Base-by-base conservation (phyloP, 768 basidiomycete genomes). In the Stropharia rugosoannulata region DNA sequence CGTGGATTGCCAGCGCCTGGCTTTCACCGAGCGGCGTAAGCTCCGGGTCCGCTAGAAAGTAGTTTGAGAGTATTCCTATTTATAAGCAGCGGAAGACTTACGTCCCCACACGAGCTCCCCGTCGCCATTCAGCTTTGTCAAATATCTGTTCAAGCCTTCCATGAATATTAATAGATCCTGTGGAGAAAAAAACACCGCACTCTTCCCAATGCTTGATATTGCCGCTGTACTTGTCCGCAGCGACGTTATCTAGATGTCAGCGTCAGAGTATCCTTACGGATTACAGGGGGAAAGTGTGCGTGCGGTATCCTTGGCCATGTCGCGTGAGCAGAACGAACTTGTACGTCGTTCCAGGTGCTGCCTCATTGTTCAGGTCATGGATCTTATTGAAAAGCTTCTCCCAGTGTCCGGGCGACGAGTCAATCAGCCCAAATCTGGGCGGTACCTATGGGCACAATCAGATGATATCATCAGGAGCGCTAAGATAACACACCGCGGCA, bases 281-380 rank as follows among this genome's bases (percentile, higher is more conserved):
- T 32, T 32, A 9, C n/a, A 46, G 44, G 10, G 48, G 12, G 42
- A 35, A 62, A 4, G 72, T 9, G 18, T 22, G 50, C 86, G 60
- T 67, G 89, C 89, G 89, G 61, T 77, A 81, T 52, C 88, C 90
- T 68, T 91, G 74, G 1, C 90, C 90, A 58, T 93, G 90, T 59
- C 90, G 74, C 2, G 80, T 80, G 1, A 90, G 67, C 54, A 86
- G 80, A 51, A 91, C 71, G 10, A 88, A 73, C 61, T 90, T 92
- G 71, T 85, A 86, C 11, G 69, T 68, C 19, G 73, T 73, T 2
- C 68, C 71, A 0, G 62, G 46, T 1, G 68, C 66, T 1, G 80
- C 76, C 3, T 61, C 59, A 1, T 62, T 56, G 54, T 87, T 86
- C 54, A 90, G 66, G 16, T 68, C 55, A 4, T 66, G 55, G n/a